Percentiles rank a stretch among this genome's conserved stretches.
phyloP scores from a whole-genome alignment of 805 yeast genomes.

The Yarrowia deformans region DNA sequence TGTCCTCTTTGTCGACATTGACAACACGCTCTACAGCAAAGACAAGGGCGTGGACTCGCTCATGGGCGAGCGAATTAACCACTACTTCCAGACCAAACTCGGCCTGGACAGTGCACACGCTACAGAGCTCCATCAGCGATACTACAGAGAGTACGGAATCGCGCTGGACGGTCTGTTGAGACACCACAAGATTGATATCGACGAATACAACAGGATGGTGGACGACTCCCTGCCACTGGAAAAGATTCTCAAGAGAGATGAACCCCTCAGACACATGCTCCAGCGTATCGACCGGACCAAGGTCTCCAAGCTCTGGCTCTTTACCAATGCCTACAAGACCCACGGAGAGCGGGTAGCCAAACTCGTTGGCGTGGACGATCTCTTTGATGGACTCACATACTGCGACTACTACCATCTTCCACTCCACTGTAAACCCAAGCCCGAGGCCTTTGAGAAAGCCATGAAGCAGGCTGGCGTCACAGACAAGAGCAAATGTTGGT shows the following conservation, averaged over 20 bases:
- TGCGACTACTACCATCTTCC: constrained; percentile 78
- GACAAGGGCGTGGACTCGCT: constrained; percentile 79
- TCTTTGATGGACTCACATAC: constrained; percentile 91
- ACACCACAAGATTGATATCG: constrained; percentile 75
- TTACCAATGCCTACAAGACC: constrained; percentile 91
- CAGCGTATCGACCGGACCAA: constrained; percentile 54
- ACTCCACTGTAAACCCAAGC: constrained; percentile 90
- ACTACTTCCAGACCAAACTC: constrained; percentile 74
- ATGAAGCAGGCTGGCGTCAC: constrained; percentile 67
- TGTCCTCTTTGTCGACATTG: constrained; percentile 86
- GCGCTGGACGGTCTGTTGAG: constrained; percentile 87
- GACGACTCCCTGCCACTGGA: constrained; percentile 93
- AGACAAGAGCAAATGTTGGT: constrained; percentile 63
- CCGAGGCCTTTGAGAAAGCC: constrained; percentile 63
- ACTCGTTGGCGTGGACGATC: constrained; percentile 85
- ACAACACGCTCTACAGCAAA: constrained; percentile 84
- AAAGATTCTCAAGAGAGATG: constrained; percentile 68
- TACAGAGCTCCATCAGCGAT: constrained; percentile 67
- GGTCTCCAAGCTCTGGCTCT: constrained; percentile 83
- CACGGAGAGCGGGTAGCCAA: constrained; percentile 85
- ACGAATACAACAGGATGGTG: constrained; percentile 85
- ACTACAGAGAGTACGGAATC: constrained; percentile 86
- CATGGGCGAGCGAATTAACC: constrained; percentile 86
- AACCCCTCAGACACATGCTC: constrained; percentile 49
- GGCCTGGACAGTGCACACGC: constrained; percentile 76